A percentile compares a stretch with the other conserved stretches of the same genome.
Evolutionary conservation across 2,329 filamentous ascomycete species (phyloP).

Genomic region (Alternaria solani): DNA sequence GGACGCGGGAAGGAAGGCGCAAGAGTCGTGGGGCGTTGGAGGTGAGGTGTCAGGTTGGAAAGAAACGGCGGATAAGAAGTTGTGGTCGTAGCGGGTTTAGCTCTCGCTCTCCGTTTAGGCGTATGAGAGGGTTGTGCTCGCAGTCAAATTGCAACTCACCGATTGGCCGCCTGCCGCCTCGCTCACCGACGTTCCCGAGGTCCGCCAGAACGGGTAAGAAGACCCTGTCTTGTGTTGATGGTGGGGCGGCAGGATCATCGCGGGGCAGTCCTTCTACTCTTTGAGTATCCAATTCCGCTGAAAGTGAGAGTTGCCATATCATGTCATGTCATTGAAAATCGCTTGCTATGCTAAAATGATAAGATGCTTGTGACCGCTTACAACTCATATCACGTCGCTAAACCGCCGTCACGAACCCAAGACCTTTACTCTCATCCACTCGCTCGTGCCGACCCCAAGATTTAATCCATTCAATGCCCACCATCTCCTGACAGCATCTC

Average conservation of each 20-base stretch:
- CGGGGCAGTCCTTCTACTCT: constrained; percentile 9
- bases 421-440: constrained; percentile 86
- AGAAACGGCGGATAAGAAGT: constrained; percentile 21
- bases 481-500: constrained; percentile 79
- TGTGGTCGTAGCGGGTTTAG: constrained; percentile 20
- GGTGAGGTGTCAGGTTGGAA: constrained; percentile 13
- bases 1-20: not conserved
- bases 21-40: constrained; percentile 9
- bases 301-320: not conserved
- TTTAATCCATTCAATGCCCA: constrained; percentile 88
- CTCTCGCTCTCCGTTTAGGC: constrained; percentile 18
- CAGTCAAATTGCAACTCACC: constrained; percentile 23
- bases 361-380: not conserved
- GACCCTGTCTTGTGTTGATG: constrained; percentile 15
- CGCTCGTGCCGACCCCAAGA: constrained; percentile 80
- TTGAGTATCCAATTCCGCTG: constrained; percentile 17
- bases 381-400: not conserved
- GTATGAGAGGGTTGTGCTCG: constrained; percentile 6
- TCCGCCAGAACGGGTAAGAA: constrained; percentile 25
- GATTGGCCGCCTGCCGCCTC: constrained; percentile 23
- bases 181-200: constrained; percentile 16
- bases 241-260: constrained; percentile 9
- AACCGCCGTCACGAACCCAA: constrained; percentile 52
- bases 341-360: constrained; percentile 2
- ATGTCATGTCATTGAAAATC: not conserved